Percentiles rank a stretch among this genome's conserved stretches.
Conservation (phyloP, 192 early-diverging fungal species). For the Coemansia sp. region DNA sequence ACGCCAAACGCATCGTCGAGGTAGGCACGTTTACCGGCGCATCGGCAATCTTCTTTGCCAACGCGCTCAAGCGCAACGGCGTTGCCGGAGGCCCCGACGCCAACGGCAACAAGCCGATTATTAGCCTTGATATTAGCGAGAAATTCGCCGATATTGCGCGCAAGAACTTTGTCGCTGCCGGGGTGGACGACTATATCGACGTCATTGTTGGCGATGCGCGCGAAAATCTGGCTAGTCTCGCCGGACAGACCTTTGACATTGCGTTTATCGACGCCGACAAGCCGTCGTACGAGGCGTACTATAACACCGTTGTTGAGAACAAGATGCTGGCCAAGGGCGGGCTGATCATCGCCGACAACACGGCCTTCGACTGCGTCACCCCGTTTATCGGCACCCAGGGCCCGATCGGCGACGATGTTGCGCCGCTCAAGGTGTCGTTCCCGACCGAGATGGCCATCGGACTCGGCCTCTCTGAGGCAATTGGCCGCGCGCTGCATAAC, state of each 20-base stretch:
- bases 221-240: slow-evolving; percentile 29
- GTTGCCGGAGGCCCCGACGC: slow-evolving; percentile 11
- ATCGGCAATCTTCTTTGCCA: slow-evolving; percentile 65
- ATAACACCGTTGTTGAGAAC: slow-evolving; percentile 59
- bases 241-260: slow-evolving; percentile 56
- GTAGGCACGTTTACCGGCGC: slow-evolving; percentile 68
- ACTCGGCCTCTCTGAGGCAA: background rate
- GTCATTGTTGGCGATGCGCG: slow-evolving; percentile 40
- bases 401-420: slow-evolving; percentile 10
- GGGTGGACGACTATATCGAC: slow-evolving; percentile 35
- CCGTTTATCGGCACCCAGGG: slow-evolving; percentile 16
- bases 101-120: slow-evolving; percentile 24
- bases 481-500: slow-evolving; percentile 30
- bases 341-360: slow-evolving; percentile 66
- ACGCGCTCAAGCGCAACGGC: slow-evolving; percentile 53
- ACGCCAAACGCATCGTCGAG: slow-evolving; percentile 57
- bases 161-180: slow-evolving; percentile 31
- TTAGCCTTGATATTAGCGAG: slow-evolving; percentile 57
- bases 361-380: slow-evolving; percentile 21
- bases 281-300: slow-evolving; percentile 60
- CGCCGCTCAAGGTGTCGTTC: slow-evolving; percentile 11
- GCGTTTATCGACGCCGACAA: slow-evolving; percentile 75
- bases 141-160: slow-evolving; percentile 47
- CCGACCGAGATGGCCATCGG: background rate
- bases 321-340: slow-evolving; percentile 55